Evolutionary conservation across 2,329 filamentous ascomycete genomes (phyloP), one percentile per base, ranked within the genome.

Genomic region (Pseudomassariella vexata): DNA sequence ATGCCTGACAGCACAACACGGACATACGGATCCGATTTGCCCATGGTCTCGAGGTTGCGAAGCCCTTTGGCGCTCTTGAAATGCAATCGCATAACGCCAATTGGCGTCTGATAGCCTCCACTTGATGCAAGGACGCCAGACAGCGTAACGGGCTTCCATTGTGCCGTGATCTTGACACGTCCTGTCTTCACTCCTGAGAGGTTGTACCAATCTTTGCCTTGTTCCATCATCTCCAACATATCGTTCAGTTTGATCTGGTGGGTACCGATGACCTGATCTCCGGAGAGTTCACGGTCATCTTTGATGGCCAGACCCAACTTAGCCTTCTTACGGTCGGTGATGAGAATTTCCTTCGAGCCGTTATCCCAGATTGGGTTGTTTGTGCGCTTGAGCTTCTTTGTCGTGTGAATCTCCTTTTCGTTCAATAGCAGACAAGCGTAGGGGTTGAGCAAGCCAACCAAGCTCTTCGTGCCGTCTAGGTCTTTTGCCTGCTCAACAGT

Each of bases 291-390:
- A 41, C 90, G 82, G 46, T 96, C 90, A 52, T 98, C 92, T 63
- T 95, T 98, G 70, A 98, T 79, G 11, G 90, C 85, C 34, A 98
- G 66, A 35, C 90, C 94, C 32, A 98, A 71, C 55, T 87, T 92
- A 35, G 92, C 89, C 53, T 78, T 81, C 65, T 88, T 94, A 41
- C 85, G 82, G 55, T 98, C 89, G 1, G 89, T 95, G 53, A 98
- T 90, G 39, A 98, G 77, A 46, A 98, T 79, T 53, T 98, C 92
- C 62, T 95, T 95, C 46, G 80, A 84, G 6, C 85, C 85, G 53
- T 96, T 83, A 33, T 90, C 82, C 82, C 89, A 98, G 49, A 98
- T 89, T 6, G 92, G 92, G 49, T 95, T 92, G 63, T 98, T 98
- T 38, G 88, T 96, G 39, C 90, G 82, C 73, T 96, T 98, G 49